phyloP scores from a whole-genome alignment of 2,329 filamentous ascomycete species.

The Aspergillus pseudoglaucus region DNA sequence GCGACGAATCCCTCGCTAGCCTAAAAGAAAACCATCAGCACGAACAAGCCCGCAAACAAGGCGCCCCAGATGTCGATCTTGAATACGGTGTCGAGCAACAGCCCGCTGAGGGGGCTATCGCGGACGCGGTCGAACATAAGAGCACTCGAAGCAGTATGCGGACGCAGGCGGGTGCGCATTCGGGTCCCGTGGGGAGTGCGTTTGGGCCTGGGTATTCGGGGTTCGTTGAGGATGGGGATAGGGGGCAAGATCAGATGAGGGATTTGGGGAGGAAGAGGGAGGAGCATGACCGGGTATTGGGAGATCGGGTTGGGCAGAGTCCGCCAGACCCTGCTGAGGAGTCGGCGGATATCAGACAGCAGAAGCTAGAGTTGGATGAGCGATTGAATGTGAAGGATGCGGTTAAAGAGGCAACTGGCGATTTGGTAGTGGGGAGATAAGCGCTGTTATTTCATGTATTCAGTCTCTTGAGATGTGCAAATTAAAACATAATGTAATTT shows the following conservation, averaged over 20 bases:
- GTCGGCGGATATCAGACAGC: conserved; percentile 16
- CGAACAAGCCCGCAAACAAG: conserved; percentile 11
- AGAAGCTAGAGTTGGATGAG: conserved; percentile 21
- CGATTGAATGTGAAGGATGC: conserved; percentile 22
- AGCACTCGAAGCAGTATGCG: conserved; percentile 12
- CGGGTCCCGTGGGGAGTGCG: conserved; percentile 27
- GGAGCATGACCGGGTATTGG: conserved; percentile 28
- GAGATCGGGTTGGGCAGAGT: conserved; percentile 17
- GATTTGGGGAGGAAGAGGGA: conserved; percentile 29
- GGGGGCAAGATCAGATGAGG: conserved; percentile 16
- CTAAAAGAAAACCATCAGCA: conserved; percentile 12
- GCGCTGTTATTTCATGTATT: neutral
- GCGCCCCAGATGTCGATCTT: conserved; percentile 21
- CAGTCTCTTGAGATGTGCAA: neutral
- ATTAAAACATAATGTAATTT: conserved; percentile 1
- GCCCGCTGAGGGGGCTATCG: conserved; percentile 30
- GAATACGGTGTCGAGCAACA: conserved; percentile 33
- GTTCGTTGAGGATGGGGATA: conserved; percentile 22
- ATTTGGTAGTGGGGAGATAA: conserved; percentile 17
- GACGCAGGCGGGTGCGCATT: conserved; percentile 29
- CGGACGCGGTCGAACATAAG: conserved; percentile 22
- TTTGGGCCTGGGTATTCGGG: conserved; percentile 22
- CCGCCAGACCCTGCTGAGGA: conserved; percentile 13
- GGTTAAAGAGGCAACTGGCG: conserved; percentile 21
- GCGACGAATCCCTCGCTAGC: conserved; percentile 16